A percentile compares a stretch with the other conserved stretches of the same genome.
Conservation (phyloP, 2,329 filamentous ascomycete species). For the Colletotrichum plurivorum region DNA sequence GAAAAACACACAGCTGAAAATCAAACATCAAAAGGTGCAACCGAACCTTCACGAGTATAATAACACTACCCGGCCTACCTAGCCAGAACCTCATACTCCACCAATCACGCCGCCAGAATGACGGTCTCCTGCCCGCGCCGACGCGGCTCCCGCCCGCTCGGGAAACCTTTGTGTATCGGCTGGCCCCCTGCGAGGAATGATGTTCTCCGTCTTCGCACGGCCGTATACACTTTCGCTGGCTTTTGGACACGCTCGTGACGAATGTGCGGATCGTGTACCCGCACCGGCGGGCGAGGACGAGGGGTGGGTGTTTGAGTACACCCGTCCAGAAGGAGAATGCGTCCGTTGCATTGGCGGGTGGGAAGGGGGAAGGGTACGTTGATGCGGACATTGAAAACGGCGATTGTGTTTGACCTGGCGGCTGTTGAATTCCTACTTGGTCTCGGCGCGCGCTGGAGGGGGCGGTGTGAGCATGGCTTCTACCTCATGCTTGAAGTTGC, state of each 20-base stretch:
- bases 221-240: conserved; percentile 50
- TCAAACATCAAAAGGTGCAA: neutral
- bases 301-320: conserved; percentile 52
- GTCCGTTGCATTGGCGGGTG: conserved; percentile 49
- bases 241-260: conserved; percentile 47
- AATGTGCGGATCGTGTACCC: conserved; percentile 50
- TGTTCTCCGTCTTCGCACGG: conserved; percentile 44
- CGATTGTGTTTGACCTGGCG: neutral
- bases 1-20: no score
- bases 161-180: conserved; percentile 51
- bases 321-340: conserved; percentile 52
- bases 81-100: no score
- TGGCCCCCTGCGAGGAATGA: conserved; percentile 44
- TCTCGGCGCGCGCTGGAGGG: no score
- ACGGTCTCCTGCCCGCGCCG: conserved; percentile 44
- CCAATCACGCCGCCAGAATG: no score
- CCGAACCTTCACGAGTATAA: neutral
- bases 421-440: neutral
- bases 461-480: no score
- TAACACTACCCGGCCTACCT: no score
- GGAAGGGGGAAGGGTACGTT: conserved; percentile 45
- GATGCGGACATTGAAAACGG: neutral
- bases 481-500: no score
- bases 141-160: conserved; percentile 52
- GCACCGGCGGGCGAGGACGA: conserved; percentile 48